Percentiles rank a stretch among this genome's conserved stretches.
phyloP scores from a whole-genome alignment of 2,329 filamentous ascomycete genomes.

The Epichloe festucae region DNA sequence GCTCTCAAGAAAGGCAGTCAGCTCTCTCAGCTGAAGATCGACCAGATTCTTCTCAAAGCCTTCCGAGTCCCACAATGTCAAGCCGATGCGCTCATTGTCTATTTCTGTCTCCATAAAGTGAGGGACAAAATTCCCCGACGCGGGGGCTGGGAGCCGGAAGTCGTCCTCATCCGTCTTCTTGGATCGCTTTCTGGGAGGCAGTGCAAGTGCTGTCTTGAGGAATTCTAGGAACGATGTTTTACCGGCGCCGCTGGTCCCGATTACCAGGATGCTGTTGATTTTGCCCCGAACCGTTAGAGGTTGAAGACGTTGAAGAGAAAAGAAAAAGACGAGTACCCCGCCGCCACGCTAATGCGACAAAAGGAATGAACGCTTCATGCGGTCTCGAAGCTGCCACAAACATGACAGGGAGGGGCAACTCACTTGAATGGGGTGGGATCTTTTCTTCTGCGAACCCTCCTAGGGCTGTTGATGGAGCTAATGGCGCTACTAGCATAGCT shows the following conservation, averaged over 20 bases:
- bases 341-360: not conserved
- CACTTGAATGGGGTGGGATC: slow-evolving; percentile 98
- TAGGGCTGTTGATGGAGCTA: slow-evolving; percentile 84
- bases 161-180: slow-evolving; percentile 47
- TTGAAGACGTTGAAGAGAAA: not conserved
- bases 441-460: slow-evolving; percentile 84
- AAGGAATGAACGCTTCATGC: not conserved
- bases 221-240: slow-evolving; percentile 98
- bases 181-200: slow-evolving; percentile 66
- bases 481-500: slow-evolving; percentile 90
- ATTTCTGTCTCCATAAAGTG: slow-evolving; percentile 92
- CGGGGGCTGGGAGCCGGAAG: slow-evolving; percentile 35
- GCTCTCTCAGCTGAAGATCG: slow-evolving; percentile 84
- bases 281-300: slow-evolving; percentile 5
- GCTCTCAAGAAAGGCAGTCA: slow-evolving; percentile 85
- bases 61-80: slow-evolving; percentile 94
- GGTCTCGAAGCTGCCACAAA: not conserved
- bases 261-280: slow-evolving; percentile 62
- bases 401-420: slow-evolving; percentile 28
- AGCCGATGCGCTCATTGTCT: slow-evolving; percentile 76
- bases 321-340: not conserved
- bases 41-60: slow-evolving; percentile 91
- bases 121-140: slow-evolving; percentile 63
- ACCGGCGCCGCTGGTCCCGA: slow-evolving; percentile 76
- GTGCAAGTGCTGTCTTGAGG: slow-evolving; percentile 70